A percentile compares a stretch with the other conserved stretches of the same genome.
phyloP scores from a whole-genome alignment of 768 basidiomycete genomes.

The Suillus sp. region DNA sequence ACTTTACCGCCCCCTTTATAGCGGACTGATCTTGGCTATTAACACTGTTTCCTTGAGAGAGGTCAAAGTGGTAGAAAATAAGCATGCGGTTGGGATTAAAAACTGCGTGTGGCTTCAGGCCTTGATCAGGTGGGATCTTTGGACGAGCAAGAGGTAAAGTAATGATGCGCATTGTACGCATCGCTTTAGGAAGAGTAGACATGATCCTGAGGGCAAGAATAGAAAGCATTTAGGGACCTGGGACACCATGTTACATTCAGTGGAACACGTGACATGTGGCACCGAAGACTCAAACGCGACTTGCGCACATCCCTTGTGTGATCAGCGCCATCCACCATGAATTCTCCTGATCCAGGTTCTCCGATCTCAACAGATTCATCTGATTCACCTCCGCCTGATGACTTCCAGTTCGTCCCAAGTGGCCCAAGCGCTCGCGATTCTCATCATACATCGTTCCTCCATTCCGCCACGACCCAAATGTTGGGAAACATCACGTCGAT shows the following conservation, averaged over 20 bases:
- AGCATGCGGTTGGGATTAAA: conserved; percentile 26
- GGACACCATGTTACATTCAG: background rate
- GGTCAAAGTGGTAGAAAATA: conserved; percentile 46
- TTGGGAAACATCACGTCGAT: conserved; percentile 24
- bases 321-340: conserved; percentile 24
- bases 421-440: conserved; percentile 25
- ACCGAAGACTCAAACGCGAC: background rate
- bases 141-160: conserved; percentile 45
- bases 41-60: conserved; percentile 35
- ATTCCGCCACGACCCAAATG: conserved; percentile 23
- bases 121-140: conserved; percentile 17
- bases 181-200: conserved; percentile 19
- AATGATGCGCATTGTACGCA: conserved; percentile 45
- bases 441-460: conserved; percentile 28
- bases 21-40: conserved; percentile 37
- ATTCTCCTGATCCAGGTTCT: conserved; percentile 40
- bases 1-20: conserved; percentile 38
- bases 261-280: conserved; percentile 6
- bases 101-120: conserved; percentile 13
- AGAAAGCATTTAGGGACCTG: background rate
- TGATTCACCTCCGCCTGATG: conserved; percentile 39
- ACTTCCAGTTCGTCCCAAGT: conserved; percentile 29
- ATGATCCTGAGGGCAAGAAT: conserved; percentile 15
- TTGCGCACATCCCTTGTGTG: background rate
- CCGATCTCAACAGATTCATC: conserved; percentile 41